phyloP scores from a whole-genome alignment of 139 green algal genomes.

The Chlamydomonas incerta region DNA sequence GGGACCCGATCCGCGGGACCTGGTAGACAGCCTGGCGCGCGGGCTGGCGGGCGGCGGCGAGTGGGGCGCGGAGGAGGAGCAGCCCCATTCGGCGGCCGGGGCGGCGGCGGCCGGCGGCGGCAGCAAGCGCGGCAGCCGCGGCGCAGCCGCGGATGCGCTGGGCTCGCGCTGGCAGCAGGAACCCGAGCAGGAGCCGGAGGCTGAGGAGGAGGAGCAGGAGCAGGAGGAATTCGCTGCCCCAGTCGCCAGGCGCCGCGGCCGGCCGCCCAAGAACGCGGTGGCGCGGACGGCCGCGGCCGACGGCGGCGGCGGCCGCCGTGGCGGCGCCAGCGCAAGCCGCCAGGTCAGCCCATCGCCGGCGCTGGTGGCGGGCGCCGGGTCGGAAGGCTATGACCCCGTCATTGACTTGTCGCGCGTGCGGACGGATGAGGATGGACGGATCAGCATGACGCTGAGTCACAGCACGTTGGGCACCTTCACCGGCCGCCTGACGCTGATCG shows the following conservation, averaged over 20 bases:
- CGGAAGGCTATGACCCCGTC: background rate
- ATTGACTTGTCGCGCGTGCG: background rate
- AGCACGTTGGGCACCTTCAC: slow-evolving; percentile 19
- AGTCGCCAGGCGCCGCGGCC: background rate
- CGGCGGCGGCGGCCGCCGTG: background rate
- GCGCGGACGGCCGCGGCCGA: background rate
- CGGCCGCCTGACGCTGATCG: background rate
- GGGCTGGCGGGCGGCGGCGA: too few relatives aligned
- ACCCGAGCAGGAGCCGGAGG: background rate
- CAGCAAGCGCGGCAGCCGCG: background rate
- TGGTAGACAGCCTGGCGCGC: too few relatives aligned
- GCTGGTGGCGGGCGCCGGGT: background rate
- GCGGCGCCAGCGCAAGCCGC: background rate
- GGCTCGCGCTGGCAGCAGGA: background rate
- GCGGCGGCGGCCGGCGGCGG: background rate
- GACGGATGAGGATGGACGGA: background rate
- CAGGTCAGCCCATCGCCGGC: background rate
- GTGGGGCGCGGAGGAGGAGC: too few relatives aligned
- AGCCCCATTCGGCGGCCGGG: background rate
- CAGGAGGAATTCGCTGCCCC: background rate
- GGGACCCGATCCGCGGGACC: too few relatives aligned
- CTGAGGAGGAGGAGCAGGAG: background rate
- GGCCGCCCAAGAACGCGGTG: background rate
- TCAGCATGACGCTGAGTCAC: background rate
- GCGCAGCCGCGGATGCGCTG: background rate